Percentiles rank a stretch among this genome's conserved stretches.
Evolutionary conservation across 768 basidiomycete genomes (phyloP).

Genomic region (Candolleomyces eurysporus): DNA sequence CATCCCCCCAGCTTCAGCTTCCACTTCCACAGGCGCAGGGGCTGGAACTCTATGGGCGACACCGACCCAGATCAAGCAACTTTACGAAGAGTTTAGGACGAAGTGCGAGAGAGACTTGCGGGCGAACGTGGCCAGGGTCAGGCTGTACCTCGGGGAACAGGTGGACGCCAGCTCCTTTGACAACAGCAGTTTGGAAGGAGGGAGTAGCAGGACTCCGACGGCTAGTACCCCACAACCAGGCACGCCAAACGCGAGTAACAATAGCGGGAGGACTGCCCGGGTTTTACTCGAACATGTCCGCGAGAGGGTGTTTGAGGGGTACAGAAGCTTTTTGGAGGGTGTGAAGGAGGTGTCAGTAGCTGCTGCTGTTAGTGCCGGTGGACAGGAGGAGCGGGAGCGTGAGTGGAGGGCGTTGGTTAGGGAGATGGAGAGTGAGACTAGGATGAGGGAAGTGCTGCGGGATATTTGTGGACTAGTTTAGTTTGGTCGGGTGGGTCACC

Average conservation of each 20-base stretch:
- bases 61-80: conserved; percentile 27
- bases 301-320: conserved; percentile 71
- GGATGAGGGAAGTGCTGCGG: conserved; percentile 13
- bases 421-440: conserved; percentile 42
- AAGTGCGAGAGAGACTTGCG: conserved; percentile 56
- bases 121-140: conserved; percentile 54
- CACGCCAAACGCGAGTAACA: not conserved
- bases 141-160: conserved; percentile 63
- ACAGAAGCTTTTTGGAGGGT: conserved; percentile 56
- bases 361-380: conserved; percentile 12
- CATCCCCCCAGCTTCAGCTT: not conserved
- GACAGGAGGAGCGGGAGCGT: conserved; percentile 21
- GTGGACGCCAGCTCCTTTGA: no score
- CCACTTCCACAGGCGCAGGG: conserved; percentile 24
- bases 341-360: conserved; percentile 20
- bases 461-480: not conserved
- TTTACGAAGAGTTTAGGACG: conserved; percentile 54
- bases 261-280: conserved; percentile 68
- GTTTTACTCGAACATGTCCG: conserved; percentile 77
- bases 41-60: conserved; percentile 40
- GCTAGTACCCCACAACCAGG: not conserved
- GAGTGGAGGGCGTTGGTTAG: conserved; percentile 32
- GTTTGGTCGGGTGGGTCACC: no score
- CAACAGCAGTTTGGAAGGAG: not conserved
- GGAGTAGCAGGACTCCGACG: not conserved